A percentile compares a stretch with the other conserved stretches of the same genome.
These are phyloP conservation scores for Porogramme epimiltina DNA, from an alignment of 1,284 basidiomycete genomes.

Conservation along the genomic window DNA sequence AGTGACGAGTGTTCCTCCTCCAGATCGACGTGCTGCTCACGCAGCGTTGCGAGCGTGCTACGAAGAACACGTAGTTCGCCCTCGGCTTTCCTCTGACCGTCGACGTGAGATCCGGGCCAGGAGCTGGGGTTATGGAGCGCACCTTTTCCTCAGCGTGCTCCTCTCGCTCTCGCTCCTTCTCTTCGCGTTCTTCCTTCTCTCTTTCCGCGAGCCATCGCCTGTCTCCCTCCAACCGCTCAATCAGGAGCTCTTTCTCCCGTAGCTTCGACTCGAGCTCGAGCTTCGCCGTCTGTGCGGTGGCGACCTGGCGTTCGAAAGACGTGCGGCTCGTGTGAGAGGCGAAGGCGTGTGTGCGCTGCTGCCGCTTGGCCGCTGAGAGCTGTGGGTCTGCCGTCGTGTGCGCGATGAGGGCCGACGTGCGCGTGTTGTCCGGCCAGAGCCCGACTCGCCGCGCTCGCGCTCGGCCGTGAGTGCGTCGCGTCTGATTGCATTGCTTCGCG, in stretches of 20 bases:
- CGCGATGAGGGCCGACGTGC: conserved; percentile 14
- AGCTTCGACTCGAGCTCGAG: conserved; percentile 65
- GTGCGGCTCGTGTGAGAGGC: conserved; percentile 58
- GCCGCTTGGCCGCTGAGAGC: conserved; percentile 59
- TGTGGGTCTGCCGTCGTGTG: conserved; percentile 51
- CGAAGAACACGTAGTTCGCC: conserved; percentile 52
- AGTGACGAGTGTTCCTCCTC: conserved; percentile 51
- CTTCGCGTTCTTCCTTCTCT: conserved; percentile 58
- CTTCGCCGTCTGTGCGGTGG: conserved; percentile 56
- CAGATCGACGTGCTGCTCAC: conserved; percentile 58
- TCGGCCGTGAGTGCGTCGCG: conserved; percentile 67
- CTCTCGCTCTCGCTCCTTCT: conserved; percentile 55
- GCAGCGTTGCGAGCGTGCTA: conserved; percentile 44
- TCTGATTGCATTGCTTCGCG: conserved; percentile 39
- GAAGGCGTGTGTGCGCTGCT: conserved; percentile 61
- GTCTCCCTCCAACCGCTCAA: conserved; percentile 67
- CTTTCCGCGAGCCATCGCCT: conserved; percentile 60
- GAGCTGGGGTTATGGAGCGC: conserved; percentile 16
- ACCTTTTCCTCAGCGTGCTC: conserved; percentile 58
- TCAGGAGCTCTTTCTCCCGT: conserved; percentile 54
- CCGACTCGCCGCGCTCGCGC: conserved; percentile 57
- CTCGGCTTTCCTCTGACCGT: conserved; percentile 34
- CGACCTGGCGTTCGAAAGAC: conserved; percentile 61
- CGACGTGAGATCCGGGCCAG: background rate
- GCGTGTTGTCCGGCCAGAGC: conserved; percentile 4